A percentile compares a stretch with the other conserved stretches of the same genome.
Evolutionary conservation across 2,329 filamentous ascomycete genomes (phyloP).

Genomic region (Rhytidhysteron rufulum): DNA sequence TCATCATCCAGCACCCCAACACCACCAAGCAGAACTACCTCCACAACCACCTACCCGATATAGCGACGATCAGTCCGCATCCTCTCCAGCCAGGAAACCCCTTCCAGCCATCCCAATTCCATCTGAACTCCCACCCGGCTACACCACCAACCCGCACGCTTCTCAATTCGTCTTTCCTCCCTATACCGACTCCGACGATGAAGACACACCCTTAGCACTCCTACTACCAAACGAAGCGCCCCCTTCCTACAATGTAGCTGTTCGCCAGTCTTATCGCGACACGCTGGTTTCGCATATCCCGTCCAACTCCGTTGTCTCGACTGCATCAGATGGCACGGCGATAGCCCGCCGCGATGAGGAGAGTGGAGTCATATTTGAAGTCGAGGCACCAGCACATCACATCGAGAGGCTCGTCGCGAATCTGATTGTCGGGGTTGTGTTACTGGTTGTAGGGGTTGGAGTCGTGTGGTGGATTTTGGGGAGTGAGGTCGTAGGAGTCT

Average conservation of each 20-base stretch:
- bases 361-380: conserved; percentile 7
- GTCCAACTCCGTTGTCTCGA: background rate
- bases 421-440: background rate
- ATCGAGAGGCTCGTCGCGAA: background rate
- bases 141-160: too few relatives aligned
- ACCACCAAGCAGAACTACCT: too few relatives aligned
- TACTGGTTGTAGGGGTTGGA: background rate
- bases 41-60: too few relatives aligned
- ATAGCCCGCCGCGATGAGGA: conserved; percentile 11
- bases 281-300: conserved; percentile 24
- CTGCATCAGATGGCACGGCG: conserved; percentile 1
- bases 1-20: too few relatives aligned
- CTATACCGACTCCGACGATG: background rate
- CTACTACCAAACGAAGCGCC: background rate
- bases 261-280: conserved; percentile 21
- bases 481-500: background rate
- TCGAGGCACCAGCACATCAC: background rate
- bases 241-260: conserved; percentile 5
- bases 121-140: too few relatives aligned
- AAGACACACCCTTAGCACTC: background rate
- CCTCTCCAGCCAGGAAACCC: too few relatives aligned
- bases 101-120: too few relatives aligned
- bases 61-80: too few relatives aligned
- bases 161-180: too few relatives aligned
- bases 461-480: background rate